Base-by-base conservation (phyloP, 2,329 filamentous ascomycete species). In the Penicillium sp. region DNA sequence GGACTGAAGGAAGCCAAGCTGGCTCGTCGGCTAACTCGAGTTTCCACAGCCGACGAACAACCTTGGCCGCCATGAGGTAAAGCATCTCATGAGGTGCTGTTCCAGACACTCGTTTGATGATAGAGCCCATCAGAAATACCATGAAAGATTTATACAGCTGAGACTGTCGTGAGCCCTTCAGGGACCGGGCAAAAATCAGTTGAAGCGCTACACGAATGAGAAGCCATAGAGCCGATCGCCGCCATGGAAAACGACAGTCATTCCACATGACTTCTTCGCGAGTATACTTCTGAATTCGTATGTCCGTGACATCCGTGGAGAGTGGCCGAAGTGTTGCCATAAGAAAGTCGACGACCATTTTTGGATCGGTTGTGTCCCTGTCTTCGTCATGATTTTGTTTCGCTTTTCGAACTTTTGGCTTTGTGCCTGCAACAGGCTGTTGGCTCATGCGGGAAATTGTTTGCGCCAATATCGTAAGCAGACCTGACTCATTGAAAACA, bases 81-180 rank as follows among this genome's bases (percentile, higher is more conserved):
- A 79, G 17, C 7, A 37, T 12, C 44, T 44, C 8, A 72, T 19
- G 38, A 41, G 53, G 33, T 35, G 49, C 11, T 26, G 2, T 16
- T 7, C 12, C 2, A 2, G 8, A 14, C 11, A 12, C 10, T 14
- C 12, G 3, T 76, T 70, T 5, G 65, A 58, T 0, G 68, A 66
- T 1, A 47, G 17, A 49, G 0, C 70, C 54, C 65, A 82, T 72
- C 59, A 82, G 69, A 19, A 75, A 79, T 0, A 78, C 43, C 77
- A 84, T 82, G 59, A 81, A 80, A 0, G 63, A 56, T 55, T 86
- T 86, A 69, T 84, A 86, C 5, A 55, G 44, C n/a, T n/a, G n/a
- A n/a, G n/a, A n/a, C n/a, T n/a, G 4, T 58, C 37, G 16, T 58
- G 30, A 16, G 31, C 28, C 30, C 25, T 37, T 38, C 14, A 17